Conservation (phyloP, 1,139 yeast species). For the Debaryomyces subglobosus region DNA sequence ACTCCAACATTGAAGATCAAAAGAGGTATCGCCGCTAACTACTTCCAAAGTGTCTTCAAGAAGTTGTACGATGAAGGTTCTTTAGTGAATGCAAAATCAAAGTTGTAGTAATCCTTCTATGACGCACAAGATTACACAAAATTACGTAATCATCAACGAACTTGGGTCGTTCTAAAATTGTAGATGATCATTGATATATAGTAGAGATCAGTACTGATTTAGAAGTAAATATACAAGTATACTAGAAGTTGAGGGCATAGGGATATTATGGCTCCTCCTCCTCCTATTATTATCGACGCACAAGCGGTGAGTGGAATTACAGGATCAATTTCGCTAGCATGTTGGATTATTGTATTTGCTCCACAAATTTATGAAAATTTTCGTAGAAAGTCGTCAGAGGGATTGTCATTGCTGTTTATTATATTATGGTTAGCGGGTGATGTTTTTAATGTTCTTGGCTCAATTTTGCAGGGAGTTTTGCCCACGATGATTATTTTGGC, state of each 20-base stretch:
- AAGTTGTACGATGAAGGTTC: slow-evolving; percentile 25
- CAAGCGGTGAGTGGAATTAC: slow-evolving; percentile 83
- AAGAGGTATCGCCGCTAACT: slow-evolving; percentile 32
- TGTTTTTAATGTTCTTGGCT: slow-evolving; percentile 87
- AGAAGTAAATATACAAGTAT: background rate
- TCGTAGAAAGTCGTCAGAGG: slow-evolving; percentile 80
- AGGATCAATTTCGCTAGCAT: slow-evolving; percentile 91
- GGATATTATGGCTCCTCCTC: slow-evolving; percentile 54
- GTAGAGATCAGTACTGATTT: background rate
- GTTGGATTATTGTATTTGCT: slow-evolving; percentile 97
- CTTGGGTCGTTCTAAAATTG: background rate
- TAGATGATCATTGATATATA: slow-evolving; percentile 1
- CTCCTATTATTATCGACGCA: slow-evolving; percentile 71
- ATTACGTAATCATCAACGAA: slow-evolving; percentile 6
- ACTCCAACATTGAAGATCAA: slow-evolving; percentile 44
- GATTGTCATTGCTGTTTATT: slow-evolving; percentile 79
- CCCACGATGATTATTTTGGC: slow-evolving; percentile 94
- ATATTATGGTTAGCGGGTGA: slow-evolving; percentile 90
- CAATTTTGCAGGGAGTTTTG: slow-evolving; percentile 81
- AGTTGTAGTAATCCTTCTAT: slow-evolving; percentile 1
- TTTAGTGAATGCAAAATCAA: slow-evolving; percentile 14
- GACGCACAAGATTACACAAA: slow-evolving; percentile 2
- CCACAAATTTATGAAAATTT: slow-evolving; percentile 96
- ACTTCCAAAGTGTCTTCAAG: slow-evolving; percentile 16
- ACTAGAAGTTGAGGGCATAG: background rate